Evolutionary conservation across 1,284 basidiomycete species (phyloP), one percentile per base, ranked within the genome.

Genomic region (Marasmius sp.): DNA sequence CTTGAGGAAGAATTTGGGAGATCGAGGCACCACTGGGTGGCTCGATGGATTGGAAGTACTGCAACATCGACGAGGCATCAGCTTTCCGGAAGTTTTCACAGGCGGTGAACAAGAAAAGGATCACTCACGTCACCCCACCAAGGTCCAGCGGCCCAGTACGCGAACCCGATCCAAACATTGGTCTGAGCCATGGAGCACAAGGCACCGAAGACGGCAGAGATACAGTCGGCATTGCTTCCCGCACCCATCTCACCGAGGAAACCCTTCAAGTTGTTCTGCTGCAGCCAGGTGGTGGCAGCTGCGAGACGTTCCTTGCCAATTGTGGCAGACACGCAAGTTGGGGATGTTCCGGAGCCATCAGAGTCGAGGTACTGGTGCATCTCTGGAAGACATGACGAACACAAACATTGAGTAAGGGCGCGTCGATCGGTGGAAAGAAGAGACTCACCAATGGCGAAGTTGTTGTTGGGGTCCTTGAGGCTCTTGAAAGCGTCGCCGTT

Each of bases 361-460:
- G 81, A 83, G 72, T 87, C 86, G 65, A 88, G 84, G 75, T 89
- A 89, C 71, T 88, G 85, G 70, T 88, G 85, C 85, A 88, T 87
- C 71, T 88, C 83, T 82, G 60, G 12, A 43, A 56, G 36, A 45
- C 22, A 47, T 20, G 39, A 56, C 57, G 55, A n/a, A 12, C 43
- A 10, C 18, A 50, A 57, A 27, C 7, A 57, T 16, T 10, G 27
- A 10, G 22, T 37, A 18, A 41, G 16, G 33, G 16, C 16, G 6
- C 4, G 10, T 34, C 16, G 12, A 38, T 43, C 7, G 22, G 33
- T 48, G 38, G 22, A 41, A 48, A 10, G 11, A 34, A 45, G n/a
- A 39, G 22, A 68, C 78, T 63, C 61, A 85, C 83, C 69, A 64
- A 87, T 84, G 51, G 84, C 85, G 57, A 83, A 68, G 73, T 87